A percentile compares a stretch with the other conserved stretches of the same genome.
Conservation (phyloP, 2,329 filamentous ascomycete genomes). For the Cladophialophora chaetospira region DNA sequence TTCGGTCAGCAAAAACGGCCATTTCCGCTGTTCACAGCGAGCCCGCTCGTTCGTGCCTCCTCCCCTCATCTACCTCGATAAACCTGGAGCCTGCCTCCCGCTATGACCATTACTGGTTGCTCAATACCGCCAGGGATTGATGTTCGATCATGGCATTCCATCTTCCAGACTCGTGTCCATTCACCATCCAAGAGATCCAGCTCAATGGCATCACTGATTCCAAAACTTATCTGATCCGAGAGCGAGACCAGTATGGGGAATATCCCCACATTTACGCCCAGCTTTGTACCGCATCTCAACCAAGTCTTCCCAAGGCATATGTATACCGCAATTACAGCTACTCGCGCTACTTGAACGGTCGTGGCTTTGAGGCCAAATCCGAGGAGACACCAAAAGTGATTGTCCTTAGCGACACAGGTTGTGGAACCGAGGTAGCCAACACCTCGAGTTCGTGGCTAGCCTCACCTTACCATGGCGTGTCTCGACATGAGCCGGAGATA, state of each 20-base stretch:
- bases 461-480: background rate
- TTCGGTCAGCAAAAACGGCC: too few species aligned
- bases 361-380: background rate
- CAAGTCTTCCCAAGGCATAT: background rate
- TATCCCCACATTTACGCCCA: conserved; percentile 32
- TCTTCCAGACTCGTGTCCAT: conserved; percentile 16
- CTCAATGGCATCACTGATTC: background rate
- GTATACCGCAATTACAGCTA: background rate
- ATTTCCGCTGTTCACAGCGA: too few species aligned
- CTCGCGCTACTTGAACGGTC: background rate
- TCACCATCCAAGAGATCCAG: conserved; percentile 13
- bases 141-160: too few species aligned
- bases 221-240: conserved; percentile 28
- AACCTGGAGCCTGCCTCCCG: background rate
- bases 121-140: background rate
- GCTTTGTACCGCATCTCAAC: conserved; percentile 18
- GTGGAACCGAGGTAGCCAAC: conserved; percentile 22
- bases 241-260: conserved; percentile 29
- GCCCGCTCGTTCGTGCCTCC: too few species aligned
- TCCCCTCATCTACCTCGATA: too few species aligned
- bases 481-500: conserved; percentile 1
- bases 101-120: too few species aligned
- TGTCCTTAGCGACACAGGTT: conserved; percentile 31
- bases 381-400: conserved; percentile 19
- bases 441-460: background rate